Evolutionary conservation across 1,139 yeast species (phyloP).

Genomic region (Torulaspora globosa): DNA sequence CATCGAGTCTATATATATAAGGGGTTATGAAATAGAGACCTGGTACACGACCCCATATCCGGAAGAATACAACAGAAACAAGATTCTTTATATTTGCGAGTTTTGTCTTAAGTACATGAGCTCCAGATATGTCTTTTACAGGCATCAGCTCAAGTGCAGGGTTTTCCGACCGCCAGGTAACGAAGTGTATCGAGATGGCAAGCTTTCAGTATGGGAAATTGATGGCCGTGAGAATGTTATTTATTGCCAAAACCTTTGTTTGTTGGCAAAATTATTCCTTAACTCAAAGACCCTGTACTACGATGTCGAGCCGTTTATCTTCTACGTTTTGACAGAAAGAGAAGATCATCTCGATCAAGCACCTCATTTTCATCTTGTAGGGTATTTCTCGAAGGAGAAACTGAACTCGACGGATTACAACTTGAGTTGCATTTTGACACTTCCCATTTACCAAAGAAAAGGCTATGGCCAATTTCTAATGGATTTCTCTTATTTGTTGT

Average conservation of each 20-base stretch:
- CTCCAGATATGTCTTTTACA: constrained; percentile 58
- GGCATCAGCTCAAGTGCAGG: constrained; percentile 73
- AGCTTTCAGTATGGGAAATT: constrained; percentile 77
- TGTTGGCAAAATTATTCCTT: constrained; percentile 80
- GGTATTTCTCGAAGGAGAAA: constrained; percentile 90
- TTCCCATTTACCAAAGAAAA: constrained; percentile 81
- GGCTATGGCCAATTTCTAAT: constrained; percentile 89
- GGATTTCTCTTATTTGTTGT: constrained; percentile 79
- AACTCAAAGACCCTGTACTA: constrained; percentile 89
- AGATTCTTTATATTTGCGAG: constrained; percentile 72
- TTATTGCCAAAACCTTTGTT: constrained; percentile 86
- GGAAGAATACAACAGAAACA: constrained; percentile 66
- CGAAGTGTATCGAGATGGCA: constrained; percentile 75
- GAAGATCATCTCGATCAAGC: constrained; percentile 44
- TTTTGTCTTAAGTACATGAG: constrained; percentile 79
- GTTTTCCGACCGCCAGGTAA: constrained; percentile 79
- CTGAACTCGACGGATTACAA: constrained; percentile 70
- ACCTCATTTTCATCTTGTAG: constrained; percentile 70
- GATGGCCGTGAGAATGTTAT: constrained; percentile 81
- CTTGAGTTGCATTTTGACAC: constrained; percentile 82
- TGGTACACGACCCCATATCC: constrained; percentile 97
- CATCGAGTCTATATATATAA: constrained; percentile 57
- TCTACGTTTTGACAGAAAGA: constrained; percentile 74
- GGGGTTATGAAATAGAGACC: constrained; percentile 71
- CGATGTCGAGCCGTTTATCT: constrained; percentile 92